Conservation (phyloP, 768 basidiomycete genomes). For the Termitomyces sp. region DNA sequence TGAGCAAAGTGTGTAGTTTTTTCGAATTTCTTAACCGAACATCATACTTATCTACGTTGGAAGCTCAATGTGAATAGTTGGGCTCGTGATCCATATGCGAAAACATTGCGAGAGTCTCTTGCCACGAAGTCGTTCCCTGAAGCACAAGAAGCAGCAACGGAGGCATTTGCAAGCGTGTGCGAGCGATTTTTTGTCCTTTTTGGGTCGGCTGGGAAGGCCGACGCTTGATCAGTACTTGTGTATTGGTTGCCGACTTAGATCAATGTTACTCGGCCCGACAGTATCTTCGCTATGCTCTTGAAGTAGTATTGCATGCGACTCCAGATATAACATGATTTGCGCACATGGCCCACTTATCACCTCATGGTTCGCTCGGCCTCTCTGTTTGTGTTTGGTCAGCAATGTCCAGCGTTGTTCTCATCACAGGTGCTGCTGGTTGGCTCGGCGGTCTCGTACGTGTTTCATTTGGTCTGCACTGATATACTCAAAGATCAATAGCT, state of each 20-base stretch:
- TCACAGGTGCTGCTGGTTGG: slow-evolving; percentile 43
- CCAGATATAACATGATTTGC: background rate
- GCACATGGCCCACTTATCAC: background rate
- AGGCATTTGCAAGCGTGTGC: slow-evolving; percentile 37
- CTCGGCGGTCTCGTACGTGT: slow-evolving; percentile 33
- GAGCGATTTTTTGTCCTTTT: slow-evolving; percentile 39
- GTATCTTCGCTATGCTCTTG: background rate
- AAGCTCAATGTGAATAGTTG: slow-evolving; percentile 47
- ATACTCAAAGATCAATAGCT: slow-evolving; percentile 25
- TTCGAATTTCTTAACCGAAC: background rate
- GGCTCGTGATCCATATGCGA: slow-evolving; percentile 41
- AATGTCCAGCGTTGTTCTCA: slow-evolving; percentile 34
- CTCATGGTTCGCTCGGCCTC: background rate
- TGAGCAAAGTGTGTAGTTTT: slow-evolving; percentile 31
- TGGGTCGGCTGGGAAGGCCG: slow-evolving; percentile 38
- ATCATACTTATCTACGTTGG: background rate
- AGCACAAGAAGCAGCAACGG: slow-evolving; percentile 41
- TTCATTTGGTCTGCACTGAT: background rate
- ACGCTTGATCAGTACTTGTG: background rate
- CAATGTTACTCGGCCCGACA: background rate
- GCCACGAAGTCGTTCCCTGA: slow-evolving; percentile 38
- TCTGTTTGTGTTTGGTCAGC: background rate
- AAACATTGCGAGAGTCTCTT: slow-evolving; percentile 28
- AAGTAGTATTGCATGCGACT: background rate
- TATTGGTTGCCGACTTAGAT: background rate